Evolutionary conservation across 2,329 filamentous ascomycete species (phyloP).

Genomic region (Diaporthe citrichinensis): DNA sequence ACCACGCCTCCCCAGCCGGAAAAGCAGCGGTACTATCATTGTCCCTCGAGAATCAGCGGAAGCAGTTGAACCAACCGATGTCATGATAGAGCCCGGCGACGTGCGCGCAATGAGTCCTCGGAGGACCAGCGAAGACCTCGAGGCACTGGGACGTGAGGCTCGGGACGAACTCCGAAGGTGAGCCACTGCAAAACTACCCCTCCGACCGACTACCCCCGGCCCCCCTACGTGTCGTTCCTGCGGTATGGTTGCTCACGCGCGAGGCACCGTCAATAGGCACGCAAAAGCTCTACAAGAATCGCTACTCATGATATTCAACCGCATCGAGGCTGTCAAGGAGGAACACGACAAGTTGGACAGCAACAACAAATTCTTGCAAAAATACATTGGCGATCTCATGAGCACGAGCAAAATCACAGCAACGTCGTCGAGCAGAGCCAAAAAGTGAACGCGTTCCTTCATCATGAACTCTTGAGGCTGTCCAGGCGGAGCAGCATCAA

Average conservation of each 20-base stretch:
- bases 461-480: neutral
- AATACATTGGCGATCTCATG: conserved; percentile 97
- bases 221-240: neutral
- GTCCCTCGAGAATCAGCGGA: conserved; percentile 80
- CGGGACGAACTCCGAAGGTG: conserved; percentile 75
- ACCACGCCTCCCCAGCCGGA: conserved; percentile 79
- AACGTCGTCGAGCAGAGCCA: conserved; percentile 61
- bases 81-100: conserved; percentile 87
- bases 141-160: conserved; percentile 87
- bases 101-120: conserved; percentile 95
- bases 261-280: conserved; percentile 70
- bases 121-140: conserved; percentile 90
- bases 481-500: conserved; percentile 11
- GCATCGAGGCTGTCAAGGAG: conserved; percentile 92
- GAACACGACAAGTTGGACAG: conserved; percentile 97
- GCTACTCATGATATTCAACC: conserved; percentile 89
- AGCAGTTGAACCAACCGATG: conserved; percentile 79
- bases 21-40: conserved; percentile 86
- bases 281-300: conserved; percentile 91
- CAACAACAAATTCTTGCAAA: conserved; percentile 97
- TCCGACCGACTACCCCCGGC: neutral
- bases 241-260: conserved; percentile 39
- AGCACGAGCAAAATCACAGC: conserved; percentile 83
- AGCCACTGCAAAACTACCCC: conserved; percentile 44
- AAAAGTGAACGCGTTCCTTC: conserved; percentile 60